Base-by-base conservation (phyloP, 306 rosid genomes). In the Cicer chorassanicum region DNA sequence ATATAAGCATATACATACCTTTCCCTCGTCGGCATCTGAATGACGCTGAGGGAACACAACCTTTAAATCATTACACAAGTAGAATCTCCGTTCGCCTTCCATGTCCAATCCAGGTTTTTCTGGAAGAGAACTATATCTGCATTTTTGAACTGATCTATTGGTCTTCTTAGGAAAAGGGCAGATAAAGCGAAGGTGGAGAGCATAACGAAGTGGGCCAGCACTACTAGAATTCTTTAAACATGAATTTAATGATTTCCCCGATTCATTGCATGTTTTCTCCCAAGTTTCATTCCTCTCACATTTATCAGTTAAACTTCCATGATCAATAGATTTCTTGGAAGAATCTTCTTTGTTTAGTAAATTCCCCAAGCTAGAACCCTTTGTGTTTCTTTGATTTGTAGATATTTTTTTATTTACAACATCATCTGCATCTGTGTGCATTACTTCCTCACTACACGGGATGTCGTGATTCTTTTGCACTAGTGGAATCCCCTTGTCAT, bases 11-110 rank as follows among this genome's bases (percentile, higher is more conserved):
- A 69, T 95, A 34, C 87, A 69, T 92, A 95, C 99, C 99, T 95
- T 92, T 83, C 99, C 99, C 88, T 95, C 99, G 48, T 95, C 99
- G 15, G 96, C 82, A 66, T 95, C 99, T 2, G 98, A 81, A 86
- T 92, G 98, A 66, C 99, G 97, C 65, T 95, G 99, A 50, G 99
- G 99, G 71, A 95, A 95, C 80, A 95, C 99, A 39, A 85, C 99
- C 86, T 88, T 82, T 78, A 95, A 24, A 82, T 92, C 99, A 70
- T 95, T 92, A 86, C 88, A 95, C 14, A 95, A 78, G 80, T 90
- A 95, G 84, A 95, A 92, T 82, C 88, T 95, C 60, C 98, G 87
- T 39, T 90, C 93, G 18, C 85, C 88, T 14, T 82, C 88, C 42
- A 12, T 38, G 81, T 77, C 86, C 45, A 83, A 75, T 71, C 86